Conservation (phyloP, 345 rosid genomes). For the Nephelium lappaceum region DNA sequence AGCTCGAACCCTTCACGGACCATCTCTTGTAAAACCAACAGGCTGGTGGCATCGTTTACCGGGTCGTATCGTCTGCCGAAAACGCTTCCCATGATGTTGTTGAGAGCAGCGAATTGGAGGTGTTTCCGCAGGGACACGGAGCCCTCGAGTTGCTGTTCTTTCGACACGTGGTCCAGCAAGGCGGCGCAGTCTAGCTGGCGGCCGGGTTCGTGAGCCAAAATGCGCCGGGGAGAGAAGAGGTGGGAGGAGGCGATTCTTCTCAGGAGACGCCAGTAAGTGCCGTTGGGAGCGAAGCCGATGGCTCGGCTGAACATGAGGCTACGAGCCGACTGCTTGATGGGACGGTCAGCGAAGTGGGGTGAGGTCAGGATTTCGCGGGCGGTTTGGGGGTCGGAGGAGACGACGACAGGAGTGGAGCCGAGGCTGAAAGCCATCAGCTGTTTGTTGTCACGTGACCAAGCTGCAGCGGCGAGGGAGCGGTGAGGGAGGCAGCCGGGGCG, state of each 20-base stretch:
- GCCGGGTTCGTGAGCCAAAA: conserved; percentile 58
- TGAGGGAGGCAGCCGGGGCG: conserved; percentile 72
- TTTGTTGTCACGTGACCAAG: conserved; percentile 40
- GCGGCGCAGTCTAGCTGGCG: conserved; percentile 55
- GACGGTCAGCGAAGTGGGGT: conserved; percentile 76
- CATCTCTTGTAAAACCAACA: conserved; percentile 55
- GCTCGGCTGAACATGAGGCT: conserved; percentile 85
- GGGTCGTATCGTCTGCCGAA: conserved; percentile 69
- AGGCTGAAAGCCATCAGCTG: conserved; percentile 91
- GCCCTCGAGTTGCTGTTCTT: conserved; percentile 46
- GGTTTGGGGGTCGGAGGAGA: conserved; percentile 64
- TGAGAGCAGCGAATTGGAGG: conserved; percentile 75
- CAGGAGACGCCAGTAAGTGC: conserved; percentile 80
- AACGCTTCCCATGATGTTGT: conserved; percentile 86
- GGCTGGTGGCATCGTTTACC: conserved; percentile 30
- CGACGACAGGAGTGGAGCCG: conserved; percentile 69
- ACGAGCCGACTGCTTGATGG: conserved; percentile 77
- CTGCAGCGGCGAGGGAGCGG: conserved; percentile 65
- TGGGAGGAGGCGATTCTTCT: conserved; percentile 78
- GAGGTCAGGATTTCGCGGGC: conserved; percentile 80
- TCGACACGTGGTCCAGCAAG: conserved; percentile 46
- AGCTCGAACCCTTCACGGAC: conserved; percentile 86
- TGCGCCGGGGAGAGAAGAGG: conserved; percentile 69
- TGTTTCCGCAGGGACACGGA: conserved; percentile 56
- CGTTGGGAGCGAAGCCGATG: conserved; percentile 91